Evolutionary conservation across 805 yeast genomes (phyloP), one percentile per base, ranked within the genome.

Genomic region (Candida arabinofermentans): DNA sequence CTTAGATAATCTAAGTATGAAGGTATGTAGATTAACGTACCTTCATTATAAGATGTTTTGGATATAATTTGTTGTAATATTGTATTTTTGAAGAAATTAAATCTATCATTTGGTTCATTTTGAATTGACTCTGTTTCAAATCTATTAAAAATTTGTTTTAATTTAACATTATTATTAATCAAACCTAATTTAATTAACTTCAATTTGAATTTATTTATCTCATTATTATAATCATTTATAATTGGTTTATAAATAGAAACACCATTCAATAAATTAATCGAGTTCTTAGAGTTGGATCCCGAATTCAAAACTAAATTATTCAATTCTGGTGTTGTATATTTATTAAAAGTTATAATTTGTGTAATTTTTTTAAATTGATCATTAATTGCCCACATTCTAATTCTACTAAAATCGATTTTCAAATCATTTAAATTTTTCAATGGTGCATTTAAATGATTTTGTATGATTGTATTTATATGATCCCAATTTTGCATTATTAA

Each of bases 401-500:
- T 82, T 51, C 99, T 75, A 43, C 93, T 79, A 62, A 93, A 93
- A 64, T 93, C 99, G 13, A 95, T 84, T 43, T 80, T 84, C 4
- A 59, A 47, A 10, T 50, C 52, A 49, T 85, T 81, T 49, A 74
- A 74, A 38, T 83, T 78, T 48, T 78, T 77, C 5, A 98, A 98
- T 35, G 89, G 78, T 42, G 72, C 68, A 62, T 90, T 89, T 42
- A 89, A 51, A 57, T 83, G 80, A 48, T 80, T 79, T 51, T 82
- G 67, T n/a, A 84, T 64, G 5, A 81, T 74, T 13, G 81, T 80
- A 24, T 62, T 63, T 8, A 93, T 73, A 64, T 91, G 96, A 27
- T 84, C 84, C 90, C 97, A 85, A 57, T 90, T 88, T 64, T 93
- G 99, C 85, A 84, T 85, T 57, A 86, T 85, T 49, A 90, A 71